Conservation (phyloP, 169 alveolate species). For the Cryptosporidium ubiquitum region DNA sequence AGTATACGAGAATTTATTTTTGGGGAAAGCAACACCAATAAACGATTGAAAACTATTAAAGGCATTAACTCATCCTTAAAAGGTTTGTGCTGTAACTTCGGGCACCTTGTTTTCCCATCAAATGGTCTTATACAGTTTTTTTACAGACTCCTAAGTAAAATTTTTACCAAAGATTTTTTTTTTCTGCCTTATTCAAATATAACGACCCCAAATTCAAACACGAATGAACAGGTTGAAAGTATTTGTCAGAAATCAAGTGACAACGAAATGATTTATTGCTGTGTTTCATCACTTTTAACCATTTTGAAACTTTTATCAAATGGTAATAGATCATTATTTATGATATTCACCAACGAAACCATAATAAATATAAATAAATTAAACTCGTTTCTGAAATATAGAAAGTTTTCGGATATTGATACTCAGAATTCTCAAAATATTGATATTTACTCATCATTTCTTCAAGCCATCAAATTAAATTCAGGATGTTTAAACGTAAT, state of each 20-base stretch:
- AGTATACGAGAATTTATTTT: conserved; percentile 56
- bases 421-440: not conserved
- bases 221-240: not conserved
- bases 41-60: conserved; percentile 20
- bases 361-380: conserved; percentile 14
- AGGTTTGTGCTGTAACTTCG: conserved; percentile 55
- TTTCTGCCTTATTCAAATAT: not conserved
- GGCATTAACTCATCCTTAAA: conserved; percentile 37
- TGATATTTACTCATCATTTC: conserved; percentile 19
- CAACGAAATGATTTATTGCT: conserved; percentile 1
- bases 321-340: not conserved
- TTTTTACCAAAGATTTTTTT: conserved; percentile 10
- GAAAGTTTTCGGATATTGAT: not conserved
- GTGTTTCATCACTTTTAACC: conserved; percentile 6
- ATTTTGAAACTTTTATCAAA: conserved; percentile 20
- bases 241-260: not conserved
- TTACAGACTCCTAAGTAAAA: conserved; percentile 24
- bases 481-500: not conserved
- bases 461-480: not conserved
- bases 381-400: not conserved
- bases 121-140: conserved; percentile 60
- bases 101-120: conserved; percentile 45
- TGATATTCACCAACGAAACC: conserved; percentile 22
- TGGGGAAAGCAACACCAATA: not conserved
- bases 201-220: not conserved